Evolutionary conservation across 257 asterid species (phyloP).

Genomic region (Cordia subcordata): DNA sequence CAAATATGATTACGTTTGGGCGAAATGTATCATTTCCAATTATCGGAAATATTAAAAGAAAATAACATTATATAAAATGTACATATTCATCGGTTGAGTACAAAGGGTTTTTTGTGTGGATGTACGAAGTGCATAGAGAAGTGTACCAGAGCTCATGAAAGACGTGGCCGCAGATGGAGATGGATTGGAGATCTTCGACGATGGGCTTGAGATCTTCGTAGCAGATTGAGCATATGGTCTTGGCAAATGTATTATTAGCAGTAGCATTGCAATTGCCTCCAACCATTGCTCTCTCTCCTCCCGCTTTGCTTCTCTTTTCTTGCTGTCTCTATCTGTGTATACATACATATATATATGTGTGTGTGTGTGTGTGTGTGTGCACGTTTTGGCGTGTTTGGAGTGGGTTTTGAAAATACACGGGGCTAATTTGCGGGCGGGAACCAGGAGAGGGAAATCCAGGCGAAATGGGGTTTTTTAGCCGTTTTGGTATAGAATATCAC

Average conservation of each 20-base stretch:
- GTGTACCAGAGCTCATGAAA: constrained; percentile 95
- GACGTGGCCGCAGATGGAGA: constrained; percentile 91
- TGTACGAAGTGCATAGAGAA: background rate
- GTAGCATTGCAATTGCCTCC: constrained; percentile 23
- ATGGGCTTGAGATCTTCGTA: constrained; percentile 91
- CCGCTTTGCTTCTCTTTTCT: background rate
- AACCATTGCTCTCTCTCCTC: constrained; percentile 27
- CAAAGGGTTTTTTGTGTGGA: background rate
- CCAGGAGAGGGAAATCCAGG: background rate
- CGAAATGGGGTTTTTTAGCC: no score
- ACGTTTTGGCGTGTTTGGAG: background rate
- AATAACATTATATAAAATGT: no score
- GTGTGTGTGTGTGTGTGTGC: background rate
- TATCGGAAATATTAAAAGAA: no score
- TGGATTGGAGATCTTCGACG: constrained; percentile 78
- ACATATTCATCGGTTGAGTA: no score
- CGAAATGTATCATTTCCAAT: no score
- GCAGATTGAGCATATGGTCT: constrained; percentile 89
- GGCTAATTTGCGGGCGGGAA: constrained; percentile 1
- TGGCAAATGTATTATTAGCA: constrained; percentile 39
- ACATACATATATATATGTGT: background rate
- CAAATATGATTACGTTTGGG: no score
- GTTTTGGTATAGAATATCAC: no score
- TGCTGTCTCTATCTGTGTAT: background rate
- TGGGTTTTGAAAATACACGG: background rate